These are phyloP conservation scores for Pseudisothecium myosuroides DNA, from an alignment of 225 moss, liverwort and hornwort genomes.

Conservation along the genomic window DNA sequence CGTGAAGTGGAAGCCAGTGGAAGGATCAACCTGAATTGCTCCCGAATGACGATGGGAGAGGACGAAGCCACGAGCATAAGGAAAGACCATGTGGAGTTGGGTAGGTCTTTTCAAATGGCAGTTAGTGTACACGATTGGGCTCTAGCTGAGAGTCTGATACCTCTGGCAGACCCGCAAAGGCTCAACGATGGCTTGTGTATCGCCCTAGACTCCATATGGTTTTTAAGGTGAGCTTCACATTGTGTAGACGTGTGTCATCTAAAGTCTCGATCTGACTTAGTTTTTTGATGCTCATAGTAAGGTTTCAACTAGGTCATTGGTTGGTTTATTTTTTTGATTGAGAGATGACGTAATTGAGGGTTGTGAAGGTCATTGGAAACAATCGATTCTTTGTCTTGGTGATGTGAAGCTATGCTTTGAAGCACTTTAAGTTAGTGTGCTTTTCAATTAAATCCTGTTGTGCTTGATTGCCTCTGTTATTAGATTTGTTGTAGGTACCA, in stretches of 20 bases:
- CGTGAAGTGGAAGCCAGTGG: conserved; percentile 26
- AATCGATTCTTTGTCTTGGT: background rate
- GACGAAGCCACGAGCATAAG: conserved; percentile 32
- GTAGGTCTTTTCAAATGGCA: conserved; percentile 87
- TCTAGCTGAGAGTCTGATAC: conserved; percentile 77
- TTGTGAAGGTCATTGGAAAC: background rate
- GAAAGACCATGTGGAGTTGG: conserved; percentile 67
- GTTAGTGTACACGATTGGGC: conserved; percentile 88
- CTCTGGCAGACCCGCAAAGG: conserved; percentile 70
- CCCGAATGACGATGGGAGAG: conserved; percentile 17
- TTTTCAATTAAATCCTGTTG: background rate
- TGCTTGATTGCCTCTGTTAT: background rate
- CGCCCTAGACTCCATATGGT: conserved; percentile 92
- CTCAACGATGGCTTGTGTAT: conserved; percentile 94
- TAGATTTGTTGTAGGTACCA: background rate
- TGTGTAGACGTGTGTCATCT: background rate
- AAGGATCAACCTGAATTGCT: conserved; percentile 22
- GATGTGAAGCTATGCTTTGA: background rate
- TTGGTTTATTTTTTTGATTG: background rate
- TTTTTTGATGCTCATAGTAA: background rate
- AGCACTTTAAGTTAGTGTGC: background rate
- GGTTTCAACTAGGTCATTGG: background rate
- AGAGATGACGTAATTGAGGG: background rate
- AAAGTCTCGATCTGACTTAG: background rate
- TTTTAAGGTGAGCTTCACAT: conserved; percentile 50